These are phyloP conservation scores for Phytophthora brassicae DNA, from an alignment of 352 stramenopile species.

Conservation along the genomic window DNA sequence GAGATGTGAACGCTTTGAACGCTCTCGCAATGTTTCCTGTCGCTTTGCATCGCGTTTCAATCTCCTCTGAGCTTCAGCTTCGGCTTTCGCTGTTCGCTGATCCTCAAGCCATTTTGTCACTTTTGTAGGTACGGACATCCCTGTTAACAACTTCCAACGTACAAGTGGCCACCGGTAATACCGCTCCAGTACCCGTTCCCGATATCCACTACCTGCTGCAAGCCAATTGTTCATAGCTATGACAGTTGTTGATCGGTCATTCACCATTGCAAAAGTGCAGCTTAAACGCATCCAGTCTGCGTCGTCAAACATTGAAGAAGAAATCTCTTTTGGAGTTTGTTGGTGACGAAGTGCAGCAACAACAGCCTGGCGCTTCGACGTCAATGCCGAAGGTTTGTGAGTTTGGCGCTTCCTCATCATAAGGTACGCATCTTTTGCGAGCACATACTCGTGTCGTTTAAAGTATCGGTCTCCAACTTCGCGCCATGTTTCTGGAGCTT, in stretches of 20 bases:
- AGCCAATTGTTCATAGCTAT: constrained; percentile 48
- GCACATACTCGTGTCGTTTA: constrained; percentile 43
- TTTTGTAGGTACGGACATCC: constrained; percentile 35
- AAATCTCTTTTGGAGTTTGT: constrained; percentile 10
- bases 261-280: constrained; percentile 43
- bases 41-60: constrained; percentile 33
- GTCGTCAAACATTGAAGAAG: constrained; percentile 16
- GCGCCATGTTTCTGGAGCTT: constrained; percentile 50
- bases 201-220: constrained; percentile 34
- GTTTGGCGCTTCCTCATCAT: constrained; percentile 59
- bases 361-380: constrained; percentile 37
- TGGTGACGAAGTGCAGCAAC: constrained; percentile 23
- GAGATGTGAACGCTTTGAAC: constrained; percentile 26
- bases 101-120: constrained; percentile 34
- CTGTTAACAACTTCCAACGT: constrained; percentile 60
- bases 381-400: constrained; percentile 31
- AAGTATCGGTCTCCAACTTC: constrained; percentile 55
- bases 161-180: constrained; percentile 58
- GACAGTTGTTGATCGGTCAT: constrained; percentile 36
- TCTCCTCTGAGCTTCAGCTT: constrained; percentile 22
- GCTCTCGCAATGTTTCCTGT: constrained; percentile 27
- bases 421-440: constrained; percentile 64
- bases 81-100: constrained; percentile 12
- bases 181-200: constrained; percentile 41
- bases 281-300: constrained; percentile 63